Percentiles rank a stretch among this genome's conserved stretches.
These are phyloP conservation scores for Castanea sativa DNA, from an alignment of 306 rosid species.

Conservation along the genomic window DNA sequence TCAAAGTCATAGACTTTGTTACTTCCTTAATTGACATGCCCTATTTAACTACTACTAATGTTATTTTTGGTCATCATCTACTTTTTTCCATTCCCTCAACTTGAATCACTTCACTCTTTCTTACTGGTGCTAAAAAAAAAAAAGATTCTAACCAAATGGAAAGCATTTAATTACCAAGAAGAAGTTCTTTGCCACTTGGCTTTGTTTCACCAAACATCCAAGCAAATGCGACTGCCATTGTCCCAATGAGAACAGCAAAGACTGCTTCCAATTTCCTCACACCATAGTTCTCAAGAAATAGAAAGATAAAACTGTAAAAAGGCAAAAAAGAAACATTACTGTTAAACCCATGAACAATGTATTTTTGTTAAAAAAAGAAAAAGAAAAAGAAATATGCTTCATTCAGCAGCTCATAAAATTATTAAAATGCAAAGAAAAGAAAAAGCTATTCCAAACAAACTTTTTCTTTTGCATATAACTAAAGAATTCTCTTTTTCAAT, in stretches of 20 bases:
- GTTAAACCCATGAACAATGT: neutral
- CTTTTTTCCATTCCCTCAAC: no score
- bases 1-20: no score
- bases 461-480: neutral
- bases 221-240: slow-evolving; percentile 90
- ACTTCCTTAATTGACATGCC: no score
- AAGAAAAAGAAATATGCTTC: neutral
- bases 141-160: neutral
- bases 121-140: neutral
- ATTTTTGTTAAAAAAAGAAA: neutral
- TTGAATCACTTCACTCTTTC: no score
- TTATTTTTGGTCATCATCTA: no score
- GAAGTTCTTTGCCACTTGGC: slow-evolving; percentile 81
- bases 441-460: neutral
- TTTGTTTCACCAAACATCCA: slow-evolving; percentile 97
- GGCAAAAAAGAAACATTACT: slow-evolving; percentile 15
- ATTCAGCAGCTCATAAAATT: neutral
- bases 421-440: neutral
- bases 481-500: neutral
- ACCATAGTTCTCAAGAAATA: slow-evolving; percentile 92
- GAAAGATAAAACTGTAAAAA: slow-evolving; percentile 79
- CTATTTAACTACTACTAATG: no score
- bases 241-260: slow-evolving; percentile 83
- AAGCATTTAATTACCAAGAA: slow-evolving; percentile 54
- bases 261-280: slow-evolving; percentile 95